phyloP scores from a whole-genome alignment of 2,329 filamentous ascomycete species.

The Aureobasidium sp. region DNA sequence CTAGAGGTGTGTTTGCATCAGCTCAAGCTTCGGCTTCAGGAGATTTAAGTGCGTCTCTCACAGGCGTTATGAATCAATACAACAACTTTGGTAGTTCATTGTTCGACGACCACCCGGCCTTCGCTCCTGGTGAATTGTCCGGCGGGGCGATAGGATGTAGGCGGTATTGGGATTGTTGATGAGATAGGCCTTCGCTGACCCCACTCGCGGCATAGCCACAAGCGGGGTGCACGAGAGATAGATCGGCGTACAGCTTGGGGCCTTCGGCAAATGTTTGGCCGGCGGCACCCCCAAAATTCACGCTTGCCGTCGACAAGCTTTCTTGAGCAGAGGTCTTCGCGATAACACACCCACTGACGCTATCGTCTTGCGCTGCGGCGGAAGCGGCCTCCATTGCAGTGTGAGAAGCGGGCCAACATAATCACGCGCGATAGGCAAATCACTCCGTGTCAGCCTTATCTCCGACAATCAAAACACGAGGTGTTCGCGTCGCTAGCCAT shows the following conservation, averaged over 20 bases:
- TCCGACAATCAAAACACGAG: too few species aligned
- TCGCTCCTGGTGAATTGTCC: background rate
- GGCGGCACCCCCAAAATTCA: background rate
- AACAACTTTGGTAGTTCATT: background rate
- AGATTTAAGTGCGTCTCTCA: too few species aligned
- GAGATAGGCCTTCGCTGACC: background rate
- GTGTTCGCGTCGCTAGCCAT: too few species aligned
- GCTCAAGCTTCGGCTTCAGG: background rate
- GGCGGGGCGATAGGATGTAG: background rate
- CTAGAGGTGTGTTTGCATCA: background rate
- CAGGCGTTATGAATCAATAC: too few species aligned
- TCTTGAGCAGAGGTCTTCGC: background rate
- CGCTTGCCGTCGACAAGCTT: background rate
- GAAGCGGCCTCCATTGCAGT: background rate
- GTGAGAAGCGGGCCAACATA: background rate
- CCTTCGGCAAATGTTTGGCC: background rate
- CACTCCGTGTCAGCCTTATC: background rate
- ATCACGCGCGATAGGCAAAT: background rate
- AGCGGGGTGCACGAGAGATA: background rate
- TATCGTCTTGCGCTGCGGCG: background rate
- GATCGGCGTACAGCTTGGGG: background rate
- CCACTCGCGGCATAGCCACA: background rate
- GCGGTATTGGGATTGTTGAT: background rate
- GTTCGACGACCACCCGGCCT: background rate
- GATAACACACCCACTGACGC: background rate